Base-by-base conservation (phyloP, 176 grass and related monocot species). In the Miscanthus lutarioriparius region DNA sequence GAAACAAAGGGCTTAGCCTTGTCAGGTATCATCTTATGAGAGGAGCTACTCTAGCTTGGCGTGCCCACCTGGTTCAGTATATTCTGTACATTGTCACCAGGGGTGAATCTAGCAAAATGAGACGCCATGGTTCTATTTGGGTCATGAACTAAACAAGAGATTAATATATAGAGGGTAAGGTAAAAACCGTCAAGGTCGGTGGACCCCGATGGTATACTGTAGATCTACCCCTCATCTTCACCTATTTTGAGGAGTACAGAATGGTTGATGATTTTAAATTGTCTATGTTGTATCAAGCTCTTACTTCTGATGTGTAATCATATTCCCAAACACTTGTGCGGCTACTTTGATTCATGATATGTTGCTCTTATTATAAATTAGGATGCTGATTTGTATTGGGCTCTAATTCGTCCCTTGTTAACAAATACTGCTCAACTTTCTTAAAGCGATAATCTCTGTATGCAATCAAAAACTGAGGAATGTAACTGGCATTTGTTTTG, bases 401-500 rank as follows among this genome's bases (percentile, higher is more conserved):
- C 2, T 37, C 63, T 12, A 5, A 19, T 39, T 28, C 12, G 2
- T 67, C 13, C 11, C 19, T 20, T 25, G 64, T 79, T 30, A 75
- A 64, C 12, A 51, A 51, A 48, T 39, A 27, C 5, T 26, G 39
- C 17, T 49, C 6, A 75, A 41, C 22, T 65, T 86, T 62, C 20
- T 86, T 44, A 32, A 61, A 58, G 43, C 17, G 43, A 67, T 56
- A 16, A 11, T 79, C 1, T 47, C 20, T 49, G 22, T 49, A 62
- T 85, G 72, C 35, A 12, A 39, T 63, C 2, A 49, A 27, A 12
- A n/a, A 59, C 48, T 67, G 33, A 89, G 28, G 22, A 51, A 75
- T 36, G 22, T 84, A 32, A 75, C 39, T 3, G 0, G 15, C 7
- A 27, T 75, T 64, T 43, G 47, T 61, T 79, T 80, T 74, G 40